Evolutionary conservation across 371 early-diverging fungal genomes (phyloP), one percentile per base, ranked within the genome.

Genomic region (Saksenaea oblongispora): DNA sequence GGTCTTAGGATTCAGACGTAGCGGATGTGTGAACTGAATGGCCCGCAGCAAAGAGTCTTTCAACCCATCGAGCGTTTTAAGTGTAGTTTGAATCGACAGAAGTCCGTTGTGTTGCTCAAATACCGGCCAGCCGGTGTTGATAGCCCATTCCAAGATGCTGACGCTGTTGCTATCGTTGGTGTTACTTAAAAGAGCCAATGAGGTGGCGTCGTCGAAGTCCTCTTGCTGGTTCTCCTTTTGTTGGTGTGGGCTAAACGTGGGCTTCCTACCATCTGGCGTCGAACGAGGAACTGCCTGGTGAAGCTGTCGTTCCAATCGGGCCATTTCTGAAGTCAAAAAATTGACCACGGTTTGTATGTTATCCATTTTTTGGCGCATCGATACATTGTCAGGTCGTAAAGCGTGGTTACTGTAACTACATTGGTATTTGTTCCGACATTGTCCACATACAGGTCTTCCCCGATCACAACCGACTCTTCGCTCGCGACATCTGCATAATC

Each of bases 401-500:
- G 67, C 63, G 39, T 66, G 62, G 41, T 74, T 71, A 35, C 75
- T 67, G 39, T 76, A 76, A 11, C 36, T 54, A 36, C 76, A 76
- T 3, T 66, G 36, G 42, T 69, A 67, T 59, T 63, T 51, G 11
- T 67, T 61, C 37, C 66, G 63, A 59, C 76, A 76, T 58, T 71
- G 74, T 5, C 65, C 69, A 54, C 76, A 76, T 0, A 41, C 56
- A 11, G 76, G 76, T 34, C 73, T 73, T 5, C 47, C 72, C 53
- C 76, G 34, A 58, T 71, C 72, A 55, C 76, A 76, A 5, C 76
- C 65, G 2, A 76, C 72, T 63, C 74, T 41, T 58, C 74, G 63
- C 55, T 73, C 74, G 15, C 76, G 66, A 34, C 76, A 76, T 47
- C 75, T 75, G 44, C 55, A n/a, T 35, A 24, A 54, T 37, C 27